A percentile compares a stretch with the other conserved stretches of the same genome.
These are phyloP conservation scores for Annulohypoxylon truncatum DNA, from an alignment of 2,329 filamentous ascomycete species.

Conservation along the genomic window DNA sequence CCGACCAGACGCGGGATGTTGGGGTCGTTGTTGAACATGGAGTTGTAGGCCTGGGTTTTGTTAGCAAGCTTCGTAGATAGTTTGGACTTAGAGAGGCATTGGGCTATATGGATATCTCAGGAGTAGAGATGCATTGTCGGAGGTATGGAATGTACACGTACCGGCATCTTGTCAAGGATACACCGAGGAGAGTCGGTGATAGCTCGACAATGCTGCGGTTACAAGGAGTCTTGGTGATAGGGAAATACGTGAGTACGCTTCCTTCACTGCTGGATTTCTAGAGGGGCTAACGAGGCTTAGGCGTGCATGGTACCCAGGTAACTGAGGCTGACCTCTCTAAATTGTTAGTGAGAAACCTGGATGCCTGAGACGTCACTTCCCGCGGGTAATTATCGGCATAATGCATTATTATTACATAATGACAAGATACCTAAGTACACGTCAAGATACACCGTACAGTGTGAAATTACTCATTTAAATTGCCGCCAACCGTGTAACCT, in stretches of 20 bases:
- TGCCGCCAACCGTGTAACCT: neutral
- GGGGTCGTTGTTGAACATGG: conserved; percentile 90
- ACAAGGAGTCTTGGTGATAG: conserved; percentile 19
- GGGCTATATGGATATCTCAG: conserved; percentile 2
- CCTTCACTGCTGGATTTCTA: conserved; percentile 14
- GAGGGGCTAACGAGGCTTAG: conserved; percentile 36
- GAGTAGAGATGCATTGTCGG: neutral
- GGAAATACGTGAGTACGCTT: conserved; percentile 15
- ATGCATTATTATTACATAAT: conserved; percentile 2
- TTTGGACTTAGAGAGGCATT: neutral
- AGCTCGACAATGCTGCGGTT: conserved; percentile 34
- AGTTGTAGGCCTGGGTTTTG: conserved; percentile 86
- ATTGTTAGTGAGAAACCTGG: conserved; percentile 32
- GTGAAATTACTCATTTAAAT: neutral
- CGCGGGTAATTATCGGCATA: conserved; percentile 26
- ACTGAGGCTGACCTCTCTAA: conserved; percentile 41
- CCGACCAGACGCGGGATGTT: conserved; percentile 72
- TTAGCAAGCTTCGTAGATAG: conserved; percentile 13
- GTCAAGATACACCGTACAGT: conserved; percentile 2
- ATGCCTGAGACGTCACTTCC: conserved; percentile 32
- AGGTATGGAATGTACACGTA: conserved; percentile 47
- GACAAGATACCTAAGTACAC: neutral
- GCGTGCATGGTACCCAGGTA: neutral
- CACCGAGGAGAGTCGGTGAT: conserved; percentile 42
- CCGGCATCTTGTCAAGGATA: conserved; percentile 59